Evolutionary conservation across 345 rosid genomes (phyloP), one percentile per base, ranked within the genome.

Genomic region (Brassica nigra): DNA sequence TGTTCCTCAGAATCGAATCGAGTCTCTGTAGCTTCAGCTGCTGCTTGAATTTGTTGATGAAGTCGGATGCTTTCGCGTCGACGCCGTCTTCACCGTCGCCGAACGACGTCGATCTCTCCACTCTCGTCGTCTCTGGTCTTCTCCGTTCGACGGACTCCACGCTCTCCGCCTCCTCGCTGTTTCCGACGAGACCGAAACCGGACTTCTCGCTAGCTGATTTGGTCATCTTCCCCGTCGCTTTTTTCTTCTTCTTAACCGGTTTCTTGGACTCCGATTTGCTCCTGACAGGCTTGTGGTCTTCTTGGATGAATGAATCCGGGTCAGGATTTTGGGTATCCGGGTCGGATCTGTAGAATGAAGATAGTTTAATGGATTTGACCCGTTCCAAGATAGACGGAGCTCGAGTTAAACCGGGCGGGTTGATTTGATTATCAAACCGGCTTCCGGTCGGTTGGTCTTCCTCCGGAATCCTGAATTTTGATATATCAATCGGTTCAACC

Each of bases 161-260:
- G 6, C 76, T 63, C 70, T 82, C 85, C 57, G 55, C 58, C 27
- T 63, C 78, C 31, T 58, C 76, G 0, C 55, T 61, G 49, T 10
- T 74, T 37, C 61, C 78, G 57, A 2, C 11, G 18, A 18, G 29
- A 36, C 81, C 76, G 2, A 78, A n/a, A 27, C 81, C 76, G 16
- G 78, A 70, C 72, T 81, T 89, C 79, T 86, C 90, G 82, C 97
- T 92, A 2, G 87, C 90, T 1, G 93, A 90, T 80, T 88, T 94
- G 81, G 84, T 91, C 90, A 94, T 84, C 77, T 77, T 86, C 74
- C 69, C 79, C 62, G 77, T 5, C 9, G 62, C 55, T 61, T 30
- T 84, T 59, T 66, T 74, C 29, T 18, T 68, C 44, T 80, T 80
- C 71, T 62, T 62, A 11, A 52, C 49, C 66, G 78, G 78, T 68